Base-by-base conservation (phyloP, 305 asterid genomes). In the Vinca major region DNA sequence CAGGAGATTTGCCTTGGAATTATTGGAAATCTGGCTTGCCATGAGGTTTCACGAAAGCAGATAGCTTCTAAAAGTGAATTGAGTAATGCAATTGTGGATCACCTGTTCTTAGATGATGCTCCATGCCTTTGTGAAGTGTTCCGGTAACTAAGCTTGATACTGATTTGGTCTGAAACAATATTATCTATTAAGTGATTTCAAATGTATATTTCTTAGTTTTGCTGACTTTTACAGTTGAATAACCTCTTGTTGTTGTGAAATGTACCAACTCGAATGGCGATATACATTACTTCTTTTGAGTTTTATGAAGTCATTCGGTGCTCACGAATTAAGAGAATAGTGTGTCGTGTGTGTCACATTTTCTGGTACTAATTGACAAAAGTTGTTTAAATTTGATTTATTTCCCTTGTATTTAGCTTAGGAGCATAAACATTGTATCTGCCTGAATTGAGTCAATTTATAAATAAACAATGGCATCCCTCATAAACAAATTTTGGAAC, bases 1-100 rank as follows among this genome's bases (percentile, higher is more conserved):
- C 87, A 94, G 99, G 99, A 94, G 84, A 91, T 91, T 72, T 74
- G 85, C 79, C 95, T 94, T 66, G 99, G 99, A 71, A 94, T 94
- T 49, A 82, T 89, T 58, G 97, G 96, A 63, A 94, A 91, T 81
- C 87, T 91, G 63, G 91, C 96, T 79, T 94, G 99, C 88, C 96
- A 94, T 83, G 96, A 89, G 67, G 75, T 74, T 36, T 62, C 88
- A 14, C 80, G 86, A 66, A 84, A 73, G 70, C 75, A 74, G 65
- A 88, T 94, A 80, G 73, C 78, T 68, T 82, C 86, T 54, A 82
- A 80, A 69, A 76, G 80, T 84, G 95, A 90, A 67, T 78, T 94
- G 87, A 81, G 84, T 71, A 80, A 80, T 73, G 83, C 73, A 54
- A 71, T 88, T 50, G 79, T 83, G 80, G 90, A 91, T 76, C 95